Conservation (phyloP, 2,329 filamentous ascomycete genomes). For the Stagonosporopsis cucurbitacearum region DNA sequence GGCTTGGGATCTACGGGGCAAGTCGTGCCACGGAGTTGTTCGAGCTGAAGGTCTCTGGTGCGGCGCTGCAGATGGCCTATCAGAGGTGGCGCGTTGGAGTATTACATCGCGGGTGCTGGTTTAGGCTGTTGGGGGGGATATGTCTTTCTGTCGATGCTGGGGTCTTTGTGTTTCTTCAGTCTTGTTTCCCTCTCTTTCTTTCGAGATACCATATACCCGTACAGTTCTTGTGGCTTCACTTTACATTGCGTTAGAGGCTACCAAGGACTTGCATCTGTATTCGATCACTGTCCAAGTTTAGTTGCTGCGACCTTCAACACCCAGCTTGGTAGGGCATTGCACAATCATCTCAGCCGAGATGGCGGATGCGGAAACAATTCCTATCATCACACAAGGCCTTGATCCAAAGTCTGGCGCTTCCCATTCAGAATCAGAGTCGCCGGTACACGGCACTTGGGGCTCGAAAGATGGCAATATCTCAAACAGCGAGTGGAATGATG, state of each 20-base stretch:
- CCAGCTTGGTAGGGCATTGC: constrained; percentile 2
- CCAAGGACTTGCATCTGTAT: neutral
- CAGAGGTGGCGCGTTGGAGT: neutral
- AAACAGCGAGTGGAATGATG: constrained; percentile 55
- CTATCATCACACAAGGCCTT: constrained; percentile 42
- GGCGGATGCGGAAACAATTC: constrained; percentile 22
- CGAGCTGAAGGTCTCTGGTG: constrained; percentile 2
- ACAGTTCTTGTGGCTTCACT: neutral
- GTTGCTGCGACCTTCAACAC: neutral
- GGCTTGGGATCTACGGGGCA: constrained; percentile 7
- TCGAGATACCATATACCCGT: neutral
- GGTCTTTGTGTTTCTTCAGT: neutral
- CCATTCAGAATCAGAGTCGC: constrained; percentile 31
- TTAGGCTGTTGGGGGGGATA: neutral
- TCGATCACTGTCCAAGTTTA: neutral
- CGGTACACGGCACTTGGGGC: constrained; percentile 35
- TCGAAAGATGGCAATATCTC: constrained; percentile 47
- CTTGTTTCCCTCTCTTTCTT: neutral
- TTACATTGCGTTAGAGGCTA: neutral
- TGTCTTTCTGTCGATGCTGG: neutral
- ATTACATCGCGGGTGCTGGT: neutral
- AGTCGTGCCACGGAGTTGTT: constrained; percentile 26
- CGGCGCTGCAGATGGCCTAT: constrained; percentile 14
- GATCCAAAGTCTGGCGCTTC: constrained; percentile 42
- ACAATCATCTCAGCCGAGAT: constrained; percentile 17